Evolutionary conservation across 2,329 filamentous ascomycete species (phyloP).

Genomic region (Penicillium sp.): DNA sequence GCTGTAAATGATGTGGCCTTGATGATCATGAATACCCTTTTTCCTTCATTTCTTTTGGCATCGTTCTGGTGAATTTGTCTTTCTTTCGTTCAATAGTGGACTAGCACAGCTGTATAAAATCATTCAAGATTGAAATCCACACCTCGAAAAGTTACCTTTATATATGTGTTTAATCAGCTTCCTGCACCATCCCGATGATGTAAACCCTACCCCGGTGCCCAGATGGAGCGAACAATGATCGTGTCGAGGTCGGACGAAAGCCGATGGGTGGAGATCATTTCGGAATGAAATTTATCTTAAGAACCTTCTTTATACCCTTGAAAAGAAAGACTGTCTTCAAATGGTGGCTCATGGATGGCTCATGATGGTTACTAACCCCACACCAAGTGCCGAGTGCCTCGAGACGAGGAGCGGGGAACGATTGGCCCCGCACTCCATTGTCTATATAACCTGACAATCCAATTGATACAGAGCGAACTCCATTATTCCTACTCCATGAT

Average conservation of each 20-base stretch:
- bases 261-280: neutral
- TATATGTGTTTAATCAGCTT: neutral
- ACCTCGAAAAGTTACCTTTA: neutral
- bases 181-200: neutral
- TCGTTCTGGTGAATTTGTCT: neutral
- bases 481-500: neutral
- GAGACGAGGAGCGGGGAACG: neutral
- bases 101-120: conserved; percentile 26
- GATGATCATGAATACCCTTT: conserved; percentile 32
- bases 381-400: neutral
- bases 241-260: neutral
- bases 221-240: neutral
- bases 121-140: neutral
- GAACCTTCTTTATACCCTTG: too few species aligned
- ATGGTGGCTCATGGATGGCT: too few species aligned
- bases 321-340: neutral
- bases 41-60: conserved; percentile 2
- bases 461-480: neutral
- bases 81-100: conserved; percentile 8
- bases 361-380: neutral
- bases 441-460: neutral
- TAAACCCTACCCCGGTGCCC: too few species aligned
- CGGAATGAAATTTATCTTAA: too few species aligned
- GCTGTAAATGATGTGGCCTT: conserved; percentile 46
- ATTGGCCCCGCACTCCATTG: neutral